Base-by-base conservation (phyloP, 352 stramenopile genomes). In the Pythium vanterpoolii region DNA sequence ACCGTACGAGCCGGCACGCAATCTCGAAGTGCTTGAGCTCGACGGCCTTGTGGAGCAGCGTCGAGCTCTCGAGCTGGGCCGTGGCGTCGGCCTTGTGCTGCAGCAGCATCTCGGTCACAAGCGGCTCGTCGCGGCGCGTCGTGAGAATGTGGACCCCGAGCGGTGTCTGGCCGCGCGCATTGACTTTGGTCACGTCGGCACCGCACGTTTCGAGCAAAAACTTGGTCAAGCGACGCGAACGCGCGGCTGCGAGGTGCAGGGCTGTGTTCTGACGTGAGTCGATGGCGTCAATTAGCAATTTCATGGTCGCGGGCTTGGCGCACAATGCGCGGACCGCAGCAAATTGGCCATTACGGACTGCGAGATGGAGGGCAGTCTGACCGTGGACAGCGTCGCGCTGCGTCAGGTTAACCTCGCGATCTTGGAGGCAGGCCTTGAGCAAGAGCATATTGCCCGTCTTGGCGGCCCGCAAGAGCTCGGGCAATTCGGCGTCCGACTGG, bases 151-250 rank as follows among this genome's bases (percentile, higher is more conserved):
- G 77, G 13, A 92, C 82, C 0, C 74, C 81, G 11, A 95, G 67
- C 34, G 82, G 69, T 10, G 82, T 90, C 62, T 93, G 86, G 39
- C 78, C 79, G 23, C 86, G 81, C 24, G 76, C 68, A 64, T 95
- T 95, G 9, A 81, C 68, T 14, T 73, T 72, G 31, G 66, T 74
- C 26, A 86, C 77, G 28, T 79, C 71, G 1, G 86, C 86, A 18
- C 53, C 34, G 24, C 75, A 77, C 5, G 90, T 70, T 51, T 95
- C 83, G 16, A 95, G 72, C 33, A 95, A 28, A 31, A 81, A 90
- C 73, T 93, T 91, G 59, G 85, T 93, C 34, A 95, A 79, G 8
- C 85, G 83, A 4, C 83, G 81, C 42, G 85, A 95, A 55, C 90
- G 90, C 27, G 83, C 85, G n/a, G 79, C 67, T 9, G 85, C 85